Percentiles rank a stretch among this genome's conserved stretches.
Evolutionary conservation across 2,329 filamentous ascomycete genomes (phyloP).

Genomic region (Verticillium nonalfalfae): DNA sequence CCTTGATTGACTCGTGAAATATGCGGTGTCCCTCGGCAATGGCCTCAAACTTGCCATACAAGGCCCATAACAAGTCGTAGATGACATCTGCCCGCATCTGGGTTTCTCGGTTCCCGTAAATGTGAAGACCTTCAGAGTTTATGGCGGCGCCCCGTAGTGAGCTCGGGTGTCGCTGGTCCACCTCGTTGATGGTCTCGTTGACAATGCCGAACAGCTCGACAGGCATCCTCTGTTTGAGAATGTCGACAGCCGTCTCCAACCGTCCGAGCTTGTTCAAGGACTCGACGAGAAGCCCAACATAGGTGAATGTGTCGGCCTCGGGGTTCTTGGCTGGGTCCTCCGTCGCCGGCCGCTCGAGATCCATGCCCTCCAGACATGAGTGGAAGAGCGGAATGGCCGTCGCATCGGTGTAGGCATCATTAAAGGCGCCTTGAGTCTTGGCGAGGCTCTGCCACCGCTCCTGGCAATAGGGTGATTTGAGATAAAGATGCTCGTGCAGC

Average conservation of each 20-base stretch:
- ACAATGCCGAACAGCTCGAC: constrained; percentile 92
- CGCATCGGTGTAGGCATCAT: constrained; percentile 40
- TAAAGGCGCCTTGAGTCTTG: constrained; percentile 54
- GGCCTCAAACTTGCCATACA: constrained; percentile 95
- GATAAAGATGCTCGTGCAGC: constrained; percentile 91
- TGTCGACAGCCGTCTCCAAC: constrained; percentile 79
- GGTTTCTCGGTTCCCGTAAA: constrained; percentile 64
- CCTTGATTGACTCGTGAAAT: constrained; percentile 84
- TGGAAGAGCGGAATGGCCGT: constrained; percentile 48
- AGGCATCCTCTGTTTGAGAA: constrained; percentile 85
- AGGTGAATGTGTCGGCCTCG: constrained; percentile 91
- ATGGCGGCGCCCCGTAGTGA: constrained; percentile 55
- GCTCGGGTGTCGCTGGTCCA: constrained; percentile 88
- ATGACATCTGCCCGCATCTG: constrained; percentile 79
- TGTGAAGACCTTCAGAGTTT: constrained; percentile 50
- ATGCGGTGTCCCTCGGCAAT: constrained; percentile 94
- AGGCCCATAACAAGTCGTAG: constrained; percentile 82
- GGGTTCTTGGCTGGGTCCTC: constrained; percentile 93
- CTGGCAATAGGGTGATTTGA: constrained; percentile 96
- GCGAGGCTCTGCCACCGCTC: constrained; percentile 86
- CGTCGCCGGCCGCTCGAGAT: constrained; percentile 55
- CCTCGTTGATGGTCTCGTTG: constrained; percentile 89
- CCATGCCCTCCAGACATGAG: constrained; percentile 52
- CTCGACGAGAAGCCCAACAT: constrained; percentile 82
- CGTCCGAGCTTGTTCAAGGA: constrained; percentile 83